Conservation (phyloP, 2,329 filamentous ascomycete species). For the Hypoxylon sp. region DNA sequence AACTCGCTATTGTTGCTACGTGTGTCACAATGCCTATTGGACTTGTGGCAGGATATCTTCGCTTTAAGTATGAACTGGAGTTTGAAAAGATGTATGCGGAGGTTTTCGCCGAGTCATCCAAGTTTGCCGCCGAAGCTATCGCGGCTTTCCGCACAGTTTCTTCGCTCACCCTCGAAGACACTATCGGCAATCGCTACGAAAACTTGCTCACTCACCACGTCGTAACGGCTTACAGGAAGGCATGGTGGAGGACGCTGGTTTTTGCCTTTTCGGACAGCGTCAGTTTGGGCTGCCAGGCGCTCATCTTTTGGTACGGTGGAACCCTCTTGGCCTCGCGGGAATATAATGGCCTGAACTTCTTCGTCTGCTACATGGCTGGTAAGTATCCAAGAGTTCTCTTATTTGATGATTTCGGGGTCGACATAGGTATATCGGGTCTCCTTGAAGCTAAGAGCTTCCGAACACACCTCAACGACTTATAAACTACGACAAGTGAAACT, state of each 20-base stretch:
- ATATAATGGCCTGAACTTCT: conserved; percentile 61
- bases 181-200: conserved; percentile 73
- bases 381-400: conserved; percentile 8
- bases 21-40: conserved; percentile 70
- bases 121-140: conserved; percentile 81
- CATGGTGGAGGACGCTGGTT: conserved; percentile 72
- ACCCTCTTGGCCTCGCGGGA: conserved; percentile 67
- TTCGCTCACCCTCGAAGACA: conserved; percentile 76
- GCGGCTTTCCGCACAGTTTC: conserved; percentile 80
- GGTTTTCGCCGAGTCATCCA: conserved; percentile 78
- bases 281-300: conserved; percentile 72
- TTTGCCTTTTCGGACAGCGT: conserved; percentile 79
- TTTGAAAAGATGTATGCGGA: conserved; percentile 77
- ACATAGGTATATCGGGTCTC: background rate
- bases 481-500: background rate
- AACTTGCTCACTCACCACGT: conserved; percentile 71
- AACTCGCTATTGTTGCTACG: conserved; percentile 75
- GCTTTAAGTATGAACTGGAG: conserved; percentile 70
- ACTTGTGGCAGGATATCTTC: conserved; percentile 63
- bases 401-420: background rate
- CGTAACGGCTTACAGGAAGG: conserved; percentile 69
- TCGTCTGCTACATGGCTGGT: conserved; percentile 71
- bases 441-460: background rate
- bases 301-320: conserved; percentile 77
- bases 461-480: no score